These are phyloP conservation scores for Striga asiatica DNA, from an alignment of 257 asterid genomes.

Conservation along the genomic window DNA sequence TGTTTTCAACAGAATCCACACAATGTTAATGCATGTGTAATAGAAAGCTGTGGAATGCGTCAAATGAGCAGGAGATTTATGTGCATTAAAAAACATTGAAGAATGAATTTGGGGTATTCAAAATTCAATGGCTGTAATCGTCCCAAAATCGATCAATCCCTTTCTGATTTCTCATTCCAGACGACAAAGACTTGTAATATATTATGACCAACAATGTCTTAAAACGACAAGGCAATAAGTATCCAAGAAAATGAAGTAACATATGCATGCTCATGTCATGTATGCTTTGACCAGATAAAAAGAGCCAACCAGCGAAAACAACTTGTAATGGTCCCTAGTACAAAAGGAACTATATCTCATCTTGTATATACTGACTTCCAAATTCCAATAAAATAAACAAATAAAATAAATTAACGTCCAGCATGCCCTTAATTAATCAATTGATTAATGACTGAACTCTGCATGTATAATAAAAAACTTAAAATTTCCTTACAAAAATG, in stretches of 20 bases:
- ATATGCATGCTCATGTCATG: background rate
- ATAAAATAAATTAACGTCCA: background rate
- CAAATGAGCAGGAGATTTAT: no score
- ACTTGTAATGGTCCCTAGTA: background rate
- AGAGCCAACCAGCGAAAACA: slow-evolving; percentile 2
- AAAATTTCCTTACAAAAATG: background rate
- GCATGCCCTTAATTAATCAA: no score
- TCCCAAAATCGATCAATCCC: no score
- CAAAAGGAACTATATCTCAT: background rate
- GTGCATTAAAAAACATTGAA: no score
- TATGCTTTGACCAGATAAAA: background rate
- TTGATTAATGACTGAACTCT: no score
- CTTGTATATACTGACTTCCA: background rate
- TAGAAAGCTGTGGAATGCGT: no score
- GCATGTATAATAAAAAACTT: background rate
- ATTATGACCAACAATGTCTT: background rate
- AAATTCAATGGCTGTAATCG: no score
- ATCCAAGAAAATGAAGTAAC: slow-evolving; percentile 11
- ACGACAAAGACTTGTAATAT: background rate
- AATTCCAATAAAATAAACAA: background rate
- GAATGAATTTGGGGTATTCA: no score
- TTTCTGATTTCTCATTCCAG: background rate
- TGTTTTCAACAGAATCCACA: no score
- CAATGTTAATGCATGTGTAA: no score
- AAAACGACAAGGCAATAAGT: background rate